Base-by-base conservation (phyloP, 805 yeast species). In the Wickerhamiella galacta region DNA sequence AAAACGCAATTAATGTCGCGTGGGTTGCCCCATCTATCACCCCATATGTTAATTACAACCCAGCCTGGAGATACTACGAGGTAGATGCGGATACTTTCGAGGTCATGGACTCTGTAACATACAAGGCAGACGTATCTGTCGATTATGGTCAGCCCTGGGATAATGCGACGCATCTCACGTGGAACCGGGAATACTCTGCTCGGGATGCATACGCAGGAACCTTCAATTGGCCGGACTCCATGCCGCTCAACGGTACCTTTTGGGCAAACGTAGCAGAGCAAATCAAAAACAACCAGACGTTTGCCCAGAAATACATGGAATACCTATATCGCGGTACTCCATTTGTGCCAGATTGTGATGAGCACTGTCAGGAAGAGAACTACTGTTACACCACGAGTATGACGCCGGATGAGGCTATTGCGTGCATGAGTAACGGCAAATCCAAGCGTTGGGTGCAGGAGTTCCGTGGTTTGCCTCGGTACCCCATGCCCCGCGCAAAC, bases 31-130 rank as follows among this genome's bases (percentile, higher is more conserved):
- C 72, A 37, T 70, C 80, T 0, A 66, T 75, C 25, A 72, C 81
- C 6, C 79, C 82, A 6, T 60, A 62, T 46, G 53, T 59, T 6
- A 61, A 68, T 31, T 62, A 66, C 41, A 75, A 75, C 49, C 85
- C 85, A 5, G 64, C 72, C 15, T 75, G 80, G 77, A 65, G 78
- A 49, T 74, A 72, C 54, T 76, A 75, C 45, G 71, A 70, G 42
- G 72, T 75, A 34, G 81, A 75, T 48, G 54, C 64, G 16, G 52
- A 64, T 40, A 64, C 78, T 4, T 73, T 72, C 55, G 66, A 66
- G 40, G 58, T 75, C 37, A 60, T 72, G 63, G 70, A 75, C 46
- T 59, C 23, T 2, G 63, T 51, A 54, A 73, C 72, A 44, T 72
- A 62, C 53, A 73, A 63, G 51, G 61, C 75, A n/a, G 60, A 60